phyloP scores from a whole-genome alignment of 441 rosid genomes.

The Brassica hybrid region DNA sequence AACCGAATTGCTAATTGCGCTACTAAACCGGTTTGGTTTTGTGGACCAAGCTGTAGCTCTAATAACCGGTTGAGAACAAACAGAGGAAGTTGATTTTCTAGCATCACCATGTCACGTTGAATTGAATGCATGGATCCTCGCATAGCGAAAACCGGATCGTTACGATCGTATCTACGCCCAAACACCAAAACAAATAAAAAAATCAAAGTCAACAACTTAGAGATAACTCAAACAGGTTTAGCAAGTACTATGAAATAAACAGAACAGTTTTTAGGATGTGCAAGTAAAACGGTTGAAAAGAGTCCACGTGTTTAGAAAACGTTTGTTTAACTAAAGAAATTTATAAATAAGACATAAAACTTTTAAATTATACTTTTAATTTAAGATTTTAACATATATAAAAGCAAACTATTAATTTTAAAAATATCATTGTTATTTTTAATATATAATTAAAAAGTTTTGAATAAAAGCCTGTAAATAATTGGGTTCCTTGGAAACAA shows the following conservation, averaged over 20 bases:
- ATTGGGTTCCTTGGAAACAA: too few relatives aligned
- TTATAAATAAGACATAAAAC: too few relatives aligned
- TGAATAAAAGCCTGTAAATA: too few relatives aligned
- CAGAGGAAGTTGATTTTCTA: constrained; percentile 84
- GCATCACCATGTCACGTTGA: constrained; percentile 87
- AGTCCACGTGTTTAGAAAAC: too few relatives aligned
- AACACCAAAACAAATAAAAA: neutral
- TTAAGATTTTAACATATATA: too few relatives aligned
- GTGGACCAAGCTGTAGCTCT: constrained; percentile 61
- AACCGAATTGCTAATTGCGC: constrained; percentile 63
- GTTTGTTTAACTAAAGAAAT: too few relatives aligned
- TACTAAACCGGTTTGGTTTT: constrained; percentile 61
- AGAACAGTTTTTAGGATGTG: too few relatives aligned
- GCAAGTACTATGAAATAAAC: neutral
- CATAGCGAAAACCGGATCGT: constrained; percentile 79
- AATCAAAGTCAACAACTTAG: constrained; percentile 2
- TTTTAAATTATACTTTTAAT: too few relatives aligned
- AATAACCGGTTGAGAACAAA: constrained; percentile 69
- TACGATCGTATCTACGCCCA: constrained; percentile 51
- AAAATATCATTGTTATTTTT: too few relatives aligned
- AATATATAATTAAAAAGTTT: too few relatives aligned
- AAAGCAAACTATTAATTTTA: too few relatives aligned
- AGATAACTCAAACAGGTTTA: constrained; percentile 13
- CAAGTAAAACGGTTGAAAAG: too few relatives aligned
- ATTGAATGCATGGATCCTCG: constrained; percentile 85